Base-by-base conservation (phyloP, 805 yeast genomes). In the Scheffersomyces stipitis region DNA sequence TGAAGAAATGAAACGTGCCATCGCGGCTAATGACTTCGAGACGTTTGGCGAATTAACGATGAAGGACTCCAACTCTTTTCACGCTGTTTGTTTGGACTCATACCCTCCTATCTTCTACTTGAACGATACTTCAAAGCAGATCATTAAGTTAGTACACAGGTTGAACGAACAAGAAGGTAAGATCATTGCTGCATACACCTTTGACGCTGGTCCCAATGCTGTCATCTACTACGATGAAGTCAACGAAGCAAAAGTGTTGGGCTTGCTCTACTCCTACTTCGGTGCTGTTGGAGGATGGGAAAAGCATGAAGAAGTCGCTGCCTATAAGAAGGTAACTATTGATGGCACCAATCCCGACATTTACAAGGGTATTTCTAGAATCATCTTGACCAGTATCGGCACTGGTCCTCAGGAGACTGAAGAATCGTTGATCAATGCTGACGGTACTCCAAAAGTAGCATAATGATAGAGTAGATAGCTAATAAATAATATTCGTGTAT, bases 181-280 rank as follows among this genome's bases (percentile, higher is more conserved):
- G 53, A 74, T 75, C 9, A 74, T 91, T 37, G 99, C 96, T 9
- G 98, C 98, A 26, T 93, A 93, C 64, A 93, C 99, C 1, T 93
- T 85, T 56, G 99, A 93, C 63, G 99, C 99, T 22, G 99, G 99
- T 58, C 99, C 99, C 64, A 93, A 93, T 65, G 96, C 97, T 15
- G 99, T 93, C 30, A 76, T 93, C 43, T 93, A 93, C 68, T 93
- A 93, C 59, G 80, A 83, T 57, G 76, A 75, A 47, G 71, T 80
- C 53, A 78, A 91, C 63, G 96, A 89, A 64, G 51, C 65, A n/a
- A 72, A 69, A 44, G 81, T 93, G 5, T 74, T 91, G 49, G 82
- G 89, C 3, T 71, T 86, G 46, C 66, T 93, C 41, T 69, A 81
- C 61, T 68, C 72, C 38, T 72, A 77, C 45, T 81, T 88, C 54